Evolutionary conservation across 345 rosid genomes (phyloP).

Genomic region (Linum tenue): DNA sequence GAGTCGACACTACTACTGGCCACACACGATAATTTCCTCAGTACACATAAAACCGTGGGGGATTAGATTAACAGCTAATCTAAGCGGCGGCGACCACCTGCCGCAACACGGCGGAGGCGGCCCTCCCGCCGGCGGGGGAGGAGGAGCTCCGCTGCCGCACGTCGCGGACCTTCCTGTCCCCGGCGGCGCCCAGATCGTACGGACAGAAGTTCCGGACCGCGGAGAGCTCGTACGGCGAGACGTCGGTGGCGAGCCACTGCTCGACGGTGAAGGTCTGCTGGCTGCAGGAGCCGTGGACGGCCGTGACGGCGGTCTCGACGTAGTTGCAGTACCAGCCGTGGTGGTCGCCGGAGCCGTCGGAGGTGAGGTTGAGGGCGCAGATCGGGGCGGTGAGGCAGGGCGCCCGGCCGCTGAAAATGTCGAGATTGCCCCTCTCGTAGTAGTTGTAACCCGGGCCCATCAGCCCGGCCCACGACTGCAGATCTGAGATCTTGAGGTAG

Average conservation of each 20-base stretch:
- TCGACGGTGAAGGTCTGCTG: conserved; percentile 57
- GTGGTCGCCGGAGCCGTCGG: conserved; percentile 63
- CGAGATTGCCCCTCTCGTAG: conserved; percentile 88
- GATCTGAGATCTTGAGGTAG: conserved; percentile 30
- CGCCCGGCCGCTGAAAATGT: conserved; percentile 71
- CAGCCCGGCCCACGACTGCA: conserved; percentile 74
- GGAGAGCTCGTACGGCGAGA: conserved; percentile 53
- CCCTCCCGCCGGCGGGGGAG: no score
- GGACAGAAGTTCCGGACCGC: conserved; percentile 46
- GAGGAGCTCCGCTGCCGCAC: no score
- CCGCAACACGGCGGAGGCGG: no score
- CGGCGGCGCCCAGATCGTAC: no score
- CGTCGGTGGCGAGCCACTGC: conserved; percentile 79
- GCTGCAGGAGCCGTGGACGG: conserved; percentile 44
- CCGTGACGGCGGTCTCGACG: conserved; percentile 60
- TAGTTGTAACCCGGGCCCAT: conserved; percentile 63
- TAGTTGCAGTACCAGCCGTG: conserved; percentile 92
- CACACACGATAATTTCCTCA: no score
- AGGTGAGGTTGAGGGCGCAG: conserved; percentile 64
- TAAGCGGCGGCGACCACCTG: no score
- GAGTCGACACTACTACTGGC: no score
- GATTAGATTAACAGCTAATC: no score
- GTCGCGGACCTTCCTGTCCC: no score
- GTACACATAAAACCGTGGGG: no score
- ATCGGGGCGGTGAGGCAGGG: conserved; percentile 42